Base-by-base conservation (phyloP, 768 basidiomycete species). In the Amanita polypyramis region DNA sequence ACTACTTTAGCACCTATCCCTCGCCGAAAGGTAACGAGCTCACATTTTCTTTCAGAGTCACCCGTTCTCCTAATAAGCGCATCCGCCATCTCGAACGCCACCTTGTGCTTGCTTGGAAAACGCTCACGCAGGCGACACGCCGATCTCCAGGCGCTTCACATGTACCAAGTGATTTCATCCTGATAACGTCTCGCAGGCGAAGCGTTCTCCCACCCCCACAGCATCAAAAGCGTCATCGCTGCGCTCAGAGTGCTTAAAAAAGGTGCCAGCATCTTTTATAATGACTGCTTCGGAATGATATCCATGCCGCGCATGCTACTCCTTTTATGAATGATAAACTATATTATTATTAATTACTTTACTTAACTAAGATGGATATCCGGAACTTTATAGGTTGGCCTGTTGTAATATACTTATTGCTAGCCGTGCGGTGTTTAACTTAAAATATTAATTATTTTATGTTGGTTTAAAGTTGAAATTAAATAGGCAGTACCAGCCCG, bases 81-180 rank as follows among this genome's bases (percentile, higher is more conserved):
- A 61, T 69, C 10, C 79, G 76, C 51, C 60, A 60, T 38, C 9
- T 84, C 49, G 73, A 79, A 56, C 79, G 82, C 47, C 76, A 74
- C 58, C 62, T 82, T 51, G 61, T 83, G 45, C 64, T 68, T 36
- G 67, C 72, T 8, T 84, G 82, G 82, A 84, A 84, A 57, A 62
- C 70, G 33, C 61, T 83, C 56, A 81, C 79, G 20, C 65, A 70
- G 19, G 63, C 66, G 25, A 70, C 75, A 27, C 76, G 75, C 52
- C 77, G 70, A 45, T 65, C 65, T 29, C 69, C 73, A 20, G 73
- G 77, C 35, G 67, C 70, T 4, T 79, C 81, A 2, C 58, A 74
- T 56, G 65, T 80, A 41, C 72, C 76, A 25, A 70, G 72, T 19
- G 80, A 79, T 58, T 83, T 83, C 59, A 71, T 82, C 55, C 67